Conservation (phyloP, 208 protist genomes). For the Blastocrithidia nonstop region DNA sequence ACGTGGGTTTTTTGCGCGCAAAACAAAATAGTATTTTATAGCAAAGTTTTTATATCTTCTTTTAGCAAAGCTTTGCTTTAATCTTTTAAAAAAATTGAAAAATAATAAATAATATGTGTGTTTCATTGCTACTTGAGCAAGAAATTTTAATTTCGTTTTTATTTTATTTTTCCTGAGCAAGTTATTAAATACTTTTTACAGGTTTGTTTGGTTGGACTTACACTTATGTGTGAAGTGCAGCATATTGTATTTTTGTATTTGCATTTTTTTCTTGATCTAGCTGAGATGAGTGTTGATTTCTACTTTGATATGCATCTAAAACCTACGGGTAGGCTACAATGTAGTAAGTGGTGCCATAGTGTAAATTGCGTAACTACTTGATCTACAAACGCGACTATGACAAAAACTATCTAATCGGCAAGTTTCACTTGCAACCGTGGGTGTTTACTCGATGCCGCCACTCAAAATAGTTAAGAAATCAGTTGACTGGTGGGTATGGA, state of each 20-base stretch:
- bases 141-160: background rate
- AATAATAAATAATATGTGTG: background rate
- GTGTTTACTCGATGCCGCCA: conserved; percentile 68
- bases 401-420: conserved; percentile 61
- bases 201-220: background rate
- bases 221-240: conserved; percentile 3
- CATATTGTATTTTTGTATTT: background rate
- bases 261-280: background rate
- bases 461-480: conserved; percentile 77
- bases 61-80: background rate
- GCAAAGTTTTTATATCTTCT: background rate
- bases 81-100: background rate
- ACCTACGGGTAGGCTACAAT: conserved; percentile 76
- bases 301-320: conserved; percentile 38
- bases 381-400: conserved; percentile 61
- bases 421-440: conserved; percentile 77
- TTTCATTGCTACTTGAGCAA: background rate
- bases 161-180: background rate
- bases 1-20: background rate
- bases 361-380: conserved; percentile 75
- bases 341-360: conserved; percentile 87
- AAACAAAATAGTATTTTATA: background rate
- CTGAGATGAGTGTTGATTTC: conserved; percentile 7
- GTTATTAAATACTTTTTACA: too few species aligned
- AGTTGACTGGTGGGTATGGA: conserved; percentile 74